phyloP scores from a whole-genome alignment of 2,329 filamentous ascomycete genomes.

The Colletotrichum sp. region DNA sequence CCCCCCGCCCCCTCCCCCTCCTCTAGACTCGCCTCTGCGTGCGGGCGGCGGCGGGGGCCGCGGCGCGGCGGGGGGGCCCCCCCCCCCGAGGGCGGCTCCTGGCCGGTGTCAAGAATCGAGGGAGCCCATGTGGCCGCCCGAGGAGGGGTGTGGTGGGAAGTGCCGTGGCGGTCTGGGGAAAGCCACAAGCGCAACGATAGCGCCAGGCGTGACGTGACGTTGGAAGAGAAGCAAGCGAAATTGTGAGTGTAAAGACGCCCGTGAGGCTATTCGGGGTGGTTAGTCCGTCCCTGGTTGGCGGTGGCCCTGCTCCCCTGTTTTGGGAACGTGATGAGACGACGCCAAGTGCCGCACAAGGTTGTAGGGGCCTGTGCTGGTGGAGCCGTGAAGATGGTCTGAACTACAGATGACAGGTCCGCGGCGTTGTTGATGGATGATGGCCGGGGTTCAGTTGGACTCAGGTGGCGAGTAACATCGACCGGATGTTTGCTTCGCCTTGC shows the following conservation, averaged over 20 bases:
- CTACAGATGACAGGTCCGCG: constrained; percentile 12
- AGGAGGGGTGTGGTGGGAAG: background rate
- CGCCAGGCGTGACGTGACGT: background rate
- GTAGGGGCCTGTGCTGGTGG: constrained; percentile 6
- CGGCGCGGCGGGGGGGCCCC: no score
- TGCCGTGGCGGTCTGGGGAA: background rate
- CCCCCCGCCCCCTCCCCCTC: no score
- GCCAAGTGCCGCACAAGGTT: constrained; percentile 19
- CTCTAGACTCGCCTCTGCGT: no score
- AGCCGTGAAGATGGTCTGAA: background rate
- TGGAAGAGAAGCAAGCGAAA: background rate
- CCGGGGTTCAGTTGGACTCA: background rate
- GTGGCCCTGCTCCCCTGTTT: constrained; percentile 1
- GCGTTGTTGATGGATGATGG: background rate
- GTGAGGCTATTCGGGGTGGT: constrained; percentile 8
- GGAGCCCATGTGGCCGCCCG: background rate
- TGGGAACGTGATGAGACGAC: constrained; percentile 17
- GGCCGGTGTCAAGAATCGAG: background rate
- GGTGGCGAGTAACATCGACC: background rate
- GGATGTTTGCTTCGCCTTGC: background rate
- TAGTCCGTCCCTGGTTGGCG: background rate
- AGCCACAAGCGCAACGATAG: background rate
- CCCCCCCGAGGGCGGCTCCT: background rate
- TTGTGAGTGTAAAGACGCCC: background rate
- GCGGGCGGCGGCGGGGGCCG: no score